phyloP scores from a whole-genome alignment of 148 eudicot genomes.

The Cornus controversa region DNA sequence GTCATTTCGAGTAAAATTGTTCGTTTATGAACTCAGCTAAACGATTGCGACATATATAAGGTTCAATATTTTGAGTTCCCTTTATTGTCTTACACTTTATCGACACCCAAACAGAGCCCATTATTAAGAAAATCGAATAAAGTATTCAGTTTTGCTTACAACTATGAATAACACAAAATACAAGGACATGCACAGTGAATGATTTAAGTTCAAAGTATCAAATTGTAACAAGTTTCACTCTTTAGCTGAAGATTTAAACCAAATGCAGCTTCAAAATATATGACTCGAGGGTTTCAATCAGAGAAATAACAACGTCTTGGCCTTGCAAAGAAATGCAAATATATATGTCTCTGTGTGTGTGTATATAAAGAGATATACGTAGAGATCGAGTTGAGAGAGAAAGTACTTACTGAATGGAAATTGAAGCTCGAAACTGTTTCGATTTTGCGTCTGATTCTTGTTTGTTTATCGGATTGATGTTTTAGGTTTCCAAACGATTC shows the following conservation, averaged over 20 bases:
- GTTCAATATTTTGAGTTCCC: background rate
- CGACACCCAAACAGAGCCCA: background rate
- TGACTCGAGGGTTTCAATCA: constrained; percentile 2
- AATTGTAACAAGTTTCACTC: background rate
- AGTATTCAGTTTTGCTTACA: background rate
- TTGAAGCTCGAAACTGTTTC: background rate
- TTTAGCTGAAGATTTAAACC: background rate
- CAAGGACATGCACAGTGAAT: background rate
- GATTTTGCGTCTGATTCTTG: background rate
- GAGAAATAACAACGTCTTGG: too few relatives aligned
- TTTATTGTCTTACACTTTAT: background rate
- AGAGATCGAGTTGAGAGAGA: background rate
- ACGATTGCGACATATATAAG: background rate
- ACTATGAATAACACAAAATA: background rate
- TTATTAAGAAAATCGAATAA: background rate
- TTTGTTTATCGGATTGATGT: background rate
- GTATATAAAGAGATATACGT: background rate
- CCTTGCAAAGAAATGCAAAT: background rate
- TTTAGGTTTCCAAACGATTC: background rate
- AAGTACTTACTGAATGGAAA: background rate
- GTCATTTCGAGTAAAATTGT: background rate
- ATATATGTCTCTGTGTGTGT: background rate
- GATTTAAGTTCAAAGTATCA: background rate
- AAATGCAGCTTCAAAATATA: background rate
- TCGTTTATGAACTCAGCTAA: background rate